Conservation (phyloP, 2,329 filamentous ascomycete species). For the Byssothecium circinans region DNA sequence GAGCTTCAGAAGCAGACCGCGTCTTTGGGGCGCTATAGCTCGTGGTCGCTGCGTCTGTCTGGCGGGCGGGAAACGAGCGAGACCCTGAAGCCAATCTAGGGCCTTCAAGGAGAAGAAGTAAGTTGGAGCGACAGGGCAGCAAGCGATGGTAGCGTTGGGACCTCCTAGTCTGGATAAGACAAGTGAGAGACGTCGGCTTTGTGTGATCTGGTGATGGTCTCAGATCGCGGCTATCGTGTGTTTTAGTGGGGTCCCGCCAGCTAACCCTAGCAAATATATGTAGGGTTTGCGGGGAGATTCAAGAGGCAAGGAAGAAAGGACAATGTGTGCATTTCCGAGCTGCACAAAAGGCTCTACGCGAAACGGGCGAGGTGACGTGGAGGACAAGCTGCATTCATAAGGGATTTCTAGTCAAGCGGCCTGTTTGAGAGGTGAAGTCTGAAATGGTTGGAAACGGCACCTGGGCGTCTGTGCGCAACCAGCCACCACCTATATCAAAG, state of each 20-base stretch:
- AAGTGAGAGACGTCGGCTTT: not conserved
- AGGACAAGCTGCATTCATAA: not conserved
- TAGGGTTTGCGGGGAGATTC: conserved; percentile 3
- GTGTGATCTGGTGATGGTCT: conserved; percentile 1
- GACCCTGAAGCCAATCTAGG: not conserved
- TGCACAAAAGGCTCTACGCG: no score
- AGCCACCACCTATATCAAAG: not conserved
- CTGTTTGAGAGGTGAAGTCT: no score
- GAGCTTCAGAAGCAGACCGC: not conserved
- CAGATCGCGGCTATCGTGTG: conserved; percentile 6
- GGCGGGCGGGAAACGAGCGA: no score
- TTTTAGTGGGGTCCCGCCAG: conserved; percentile 15
- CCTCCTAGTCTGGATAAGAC: not conserved
- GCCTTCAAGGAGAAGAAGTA: not conserved
- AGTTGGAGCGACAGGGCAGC: not conserved
- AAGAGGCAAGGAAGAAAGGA: not conserved
- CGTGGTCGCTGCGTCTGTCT: no score
- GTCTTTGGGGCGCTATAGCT: not conserved
- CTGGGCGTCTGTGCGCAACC: not conserved
- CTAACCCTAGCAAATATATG: conserved; percentile 8
- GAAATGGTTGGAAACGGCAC: no score
- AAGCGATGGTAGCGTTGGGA: not conserved
- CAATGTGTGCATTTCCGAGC: no score
- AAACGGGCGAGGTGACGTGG: not conserved
- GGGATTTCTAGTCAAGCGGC: not conserved